Percentiles rank a stretch among this genome's conserved stretches.
phyloP scores from a whole-genome alignment of 1,284 basidiomycete species.

The Rhodotorula glutinis region DNA sequence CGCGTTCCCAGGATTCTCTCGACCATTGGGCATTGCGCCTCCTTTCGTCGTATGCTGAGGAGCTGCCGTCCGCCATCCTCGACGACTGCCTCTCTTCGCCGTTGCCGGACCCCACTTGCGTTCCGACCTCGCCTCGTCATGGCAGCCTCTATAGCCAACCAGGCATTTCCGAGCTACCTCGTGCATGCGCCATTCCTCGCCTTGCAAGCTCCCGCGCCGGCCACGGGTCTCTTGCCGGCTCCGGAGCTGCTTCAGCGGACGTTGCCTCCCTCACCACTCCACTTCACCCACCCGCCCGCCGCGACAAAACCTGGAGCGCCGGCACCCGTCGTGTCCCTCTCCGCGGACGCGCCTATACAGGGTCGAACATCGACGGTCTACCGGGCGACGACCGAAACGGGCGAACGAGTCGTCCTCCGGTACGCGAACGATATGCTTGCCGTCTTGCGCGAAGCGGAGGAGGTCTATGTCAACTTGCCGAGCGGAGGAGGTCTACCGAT shows the following conservation, averaged over 20 bases:
- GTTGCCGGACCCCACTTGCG: background rate
- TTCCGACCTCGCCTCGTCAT: background rate
- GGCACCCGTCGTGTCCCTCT: constrained; percentile 10
- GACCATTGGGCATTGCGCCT: too few species aligned
- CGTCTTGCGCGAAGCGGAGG: constrained; percentile 15
- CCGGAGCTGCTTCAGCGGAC: constrained; percentile 19
- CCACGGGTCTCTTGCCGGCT: background rate
- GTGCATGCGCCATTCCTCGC: constrained; percentile 28
- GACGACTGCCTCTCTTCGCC: background rate
- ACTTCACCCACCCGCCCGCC: constrained; percentile 15
- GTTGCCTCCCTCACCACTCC: constrained; percentile 23
- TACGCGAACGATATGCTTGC: constrained; percentile 18
- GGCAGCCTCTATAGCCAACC: too few species aligned
- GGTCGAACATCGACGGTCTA: constrained; percentile 12
- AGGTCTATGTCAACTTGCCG: constrained; percentile 30
- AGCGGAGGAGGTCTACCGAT: constrained; percentile 16
- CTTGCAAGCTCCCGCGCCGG: background rate
- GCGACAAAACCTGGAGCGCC: background rate
- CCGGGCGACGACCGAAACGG: constrained; percentile 17
- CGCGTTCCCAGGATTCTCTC: too few species aligned
- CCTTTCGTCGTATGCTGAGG: background rate
- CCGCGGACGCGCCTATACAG: background rate
- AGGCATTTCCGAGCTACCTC: constrained; percentile 20
- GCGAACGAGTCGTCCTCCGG: constrained; percentile 17
- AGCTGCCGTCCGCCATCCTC: too few species aligned